Evolutionary conservation across 2,329 filamentous ascomycete genomes (phyloP), one percentile per base, ranked within the genome.

Genomic region (Botryotinia globosa): DNA sequence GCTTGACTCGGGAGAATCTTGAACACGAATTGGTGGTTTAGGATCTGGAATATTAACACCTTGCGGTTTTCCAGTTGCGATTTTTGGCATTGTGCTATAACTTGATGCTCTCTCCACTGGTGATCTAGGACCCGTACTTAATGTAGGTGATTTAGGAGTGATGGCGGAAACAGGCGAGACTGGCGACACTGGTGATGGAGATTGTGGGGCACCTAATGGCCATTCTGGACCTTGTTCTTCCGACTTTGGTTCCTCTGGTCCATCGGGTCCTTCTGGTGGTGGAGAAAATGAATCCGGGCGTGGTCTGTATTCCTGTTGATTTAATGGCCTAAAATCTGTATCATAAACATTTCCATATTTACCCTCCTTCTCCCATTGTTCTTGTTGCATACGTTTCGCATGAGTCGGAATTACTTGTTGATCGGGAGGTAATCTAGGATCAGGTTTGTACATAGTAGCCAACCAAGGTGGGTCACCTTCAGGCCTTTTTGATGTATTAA

Each of bases 401-500:
- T 98, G 94, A 0, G 96, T 98, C 0, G 96, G 96, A 18, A 99
- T 89, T 70, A 99, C 90, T 80, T 99, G 96, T 82, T 99, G 93
- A 75, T 99, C 96, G 0, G 94, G 96, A 9, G 96, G 96, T 48
- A 99, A 85, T 74, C 94, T 91, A 44, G 96, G 96, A 80, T 99
- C 96, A 0, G 96, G 96, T 80, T 97, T 97, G 82, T 98, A 99
- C 83, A 97, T 94, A 34, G 92, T 93, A 63, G 96, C 89, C 83
- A 98, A 88, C 96, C 96, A 99, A 69, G 96, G 96, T 16, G 96
- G 94, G 71, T 98, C 95, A 32, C 96, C 96, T 84, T 98, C 96
- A 0, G 94, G 94, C 59, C 90, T 88, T 80, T 93, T 73, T 76
- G 74, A 76, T 77, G 45, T 83, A 78, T 59, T 83, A 81, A 44